Evolutionary conservation across 2,329 filamentous ascomycete species (phyloP), one percentile per base, ranked within the genome.

Genomic region (Akanthomyces dipterigenus): DNA sequence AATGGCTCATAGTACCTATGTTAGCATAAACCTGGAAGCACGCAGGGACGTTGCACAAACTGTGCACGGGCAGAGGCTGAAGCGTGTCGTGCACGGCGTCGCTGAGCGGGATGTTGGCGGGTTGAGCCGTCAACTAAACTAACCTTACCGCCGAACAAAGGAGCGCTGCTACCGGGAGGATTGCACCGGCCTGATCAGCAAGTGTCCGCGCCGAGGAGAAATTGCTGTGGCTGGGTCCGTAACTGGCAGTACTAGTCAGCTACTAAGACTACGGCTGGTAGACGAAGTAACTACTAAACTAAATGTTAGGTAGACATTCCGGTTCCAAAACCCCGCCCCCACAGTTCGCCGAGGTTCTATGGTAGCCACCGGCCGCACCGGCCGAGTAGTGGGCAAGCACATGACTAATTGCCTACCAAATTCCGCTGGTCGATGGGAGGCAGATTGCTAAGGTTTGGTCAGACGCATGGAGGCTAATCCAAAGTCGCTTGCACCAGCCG

Each of bases 321-420:
- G 31, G 7, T 34, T 34, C 53, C 24, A 55, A 34, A 55, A 53
- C 55, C 36, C 60, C 62, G 50, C 55, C 55, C 61, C 58, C 60
- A 64, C 50, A 53, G 12, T 64, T 26, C 62, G 58, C 49, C 62
- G 46, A 62, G 64, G 62, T 60, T 66, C 63, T 59, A 48, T 57
- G 51, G 60, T 46, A 54, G 57, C 60, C 31, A 50, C 56, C 60
- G 49, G 42, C 40, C 45, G 45, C 38, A 31, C 40, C 59, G 59
- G 43, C 53, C 60, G 55, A 48, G 22, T 24, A 48, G 18, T 28
- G 26, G 24, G 42, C 42, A 60, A 46, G 54, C 62, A 53, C 48
- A 61, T 55, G 57, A 56, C 58, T 53, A 56, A 58, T 49, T 9
- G 34, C 34, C 56, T 42, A 38, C 36, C 55, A 51, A 49, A 49